These are phyloP conservation scores for Carex scoparia DNA, from an alignment of 176 grass and related monocot genomes.

Conservation along the genomic window DNA sequence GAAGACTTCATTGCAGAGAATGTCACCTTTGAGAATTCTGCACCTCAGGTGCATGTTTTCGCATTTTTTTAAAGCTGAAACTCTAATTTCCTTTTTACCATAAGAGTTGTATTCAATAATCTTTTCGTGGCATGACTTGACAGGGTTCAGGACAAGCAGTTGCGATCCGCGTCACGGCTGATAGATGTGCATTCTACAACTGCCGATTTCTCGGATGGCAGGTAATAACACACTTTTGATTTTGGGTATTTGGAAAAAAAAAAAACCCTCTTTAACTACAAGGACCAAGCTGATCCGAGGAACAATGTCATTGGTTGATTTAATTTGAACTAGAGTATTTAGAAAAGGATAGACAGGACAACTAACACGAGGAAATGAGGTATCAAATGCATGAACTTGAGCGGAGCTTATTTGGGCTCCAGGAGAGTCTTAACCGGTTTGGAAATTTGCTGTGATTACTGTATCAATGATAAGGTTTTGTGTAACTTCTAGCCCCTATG, in stretches of 20 bases:
- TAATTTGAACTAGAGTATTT: not conserved
- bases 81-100: not conserved
- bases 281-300: not conserved
- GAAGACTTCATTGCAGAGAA: conserved; percentile 97
- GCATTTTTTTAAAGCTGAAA: not conserved
- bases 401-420: not conserved
- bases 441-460: not conserved
- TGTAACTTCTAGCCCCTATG: not conserved
- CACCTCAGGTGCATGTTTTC: conserved; percentile 58
- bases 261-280: not conserved
- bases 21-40: conserved; percentile 90
- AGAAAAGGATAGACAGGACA: not conserved
- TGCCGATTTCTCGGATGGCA: conserved; percentile 98
- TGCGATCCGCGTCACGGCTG: conserved; percentile 74
- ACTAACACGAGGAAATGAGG: not conserved
- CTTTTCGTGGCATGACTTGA: conserved; percentile 5
- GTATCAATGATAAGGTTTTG: not conserved
- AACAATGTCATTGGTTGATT: not conserved
- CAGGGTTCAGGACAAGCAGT: conserved; percentile 95
- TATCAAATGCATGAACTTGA: not conserved
- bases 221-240: conserved; percentile 17
- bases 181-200: conserved; percentile 86
- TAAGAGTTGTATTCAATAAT: conserved; percentile 15
- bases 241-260: conserved; percentile 7
- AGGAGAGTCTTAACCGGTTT: not conserved